Evolutionary conservation across 805 yeast genomes (phyloP).

Genomic region (Kodamaea neixiangensis): DNA sequence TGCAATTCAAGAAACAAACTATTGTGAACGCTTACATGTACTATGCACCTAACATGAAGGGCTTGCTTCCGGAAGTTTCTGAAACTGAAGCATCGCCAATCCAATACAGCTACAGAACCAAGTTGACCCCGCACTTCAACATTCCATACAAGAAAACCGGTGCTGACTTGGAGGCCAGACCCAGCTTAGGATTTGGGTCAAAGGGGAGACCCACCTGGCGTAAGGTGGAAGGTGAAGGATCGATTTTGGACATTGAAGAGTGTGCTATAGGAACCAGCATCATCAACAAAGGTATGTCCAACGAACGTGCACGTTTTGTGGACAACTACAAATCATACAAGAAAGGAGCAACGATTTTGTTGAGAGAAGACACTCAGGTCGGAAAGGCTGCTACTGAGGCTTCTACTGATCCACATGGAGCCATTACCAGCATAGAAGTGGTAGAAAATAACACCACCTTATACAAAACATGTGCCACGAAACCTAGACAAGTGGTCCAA

Average conservation of each 20-base stretch:
- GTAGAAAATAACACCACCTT: conserved; percentile 25
- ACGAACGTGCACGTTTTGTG: conserved; percentile 63
- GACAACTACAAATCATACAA: conserved; percentile 50
- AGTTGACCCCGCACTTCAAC: conserved; percentile 94
- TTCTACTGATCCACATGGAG: conserved; percentile 43
- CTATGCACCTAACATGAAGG: conserved; percentile 60
- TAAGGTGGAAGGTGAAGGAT: conserved; percentile 50
- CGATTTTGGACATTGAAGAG: conserved; percentile 88
- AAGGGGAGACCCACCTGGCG: conserved; percentile 81
- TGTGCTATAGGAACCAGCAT: conserved; percentile 86
- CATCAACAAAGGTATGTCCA: conserved; percentile 69
- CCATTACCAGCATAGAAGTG: conserved; percentile 26
- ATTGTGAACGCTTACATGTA: conserved; percentile 79
- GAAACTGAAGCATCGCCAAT: conserved; percentile 76
- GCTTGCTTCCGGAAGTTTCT: conserved; percentile 59
- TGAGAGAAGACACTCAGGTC: conserved; percentile 73
- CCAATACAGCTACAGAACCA: conserved; percentile 79
- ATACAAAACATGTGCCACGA: conserved; percentile 74
- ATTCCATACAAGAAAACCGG: conserved; percentile 56
- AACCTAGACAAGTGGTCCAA: conserved; percentile 73
- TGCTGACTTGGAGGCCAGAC: conserved; percentile 40
- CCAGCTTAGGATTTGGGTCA: conserved; percentile 86
- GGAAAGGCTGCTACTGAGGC: conserved; percentile 35
- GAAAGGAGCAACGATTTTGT: conserved; percentile 82
- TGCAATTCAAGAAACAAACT: conserved; percentile 69